phyloP scores from a whole-genome alignment of 352 stramenopile genomes.

The Globisporangium canariense region DNA sequence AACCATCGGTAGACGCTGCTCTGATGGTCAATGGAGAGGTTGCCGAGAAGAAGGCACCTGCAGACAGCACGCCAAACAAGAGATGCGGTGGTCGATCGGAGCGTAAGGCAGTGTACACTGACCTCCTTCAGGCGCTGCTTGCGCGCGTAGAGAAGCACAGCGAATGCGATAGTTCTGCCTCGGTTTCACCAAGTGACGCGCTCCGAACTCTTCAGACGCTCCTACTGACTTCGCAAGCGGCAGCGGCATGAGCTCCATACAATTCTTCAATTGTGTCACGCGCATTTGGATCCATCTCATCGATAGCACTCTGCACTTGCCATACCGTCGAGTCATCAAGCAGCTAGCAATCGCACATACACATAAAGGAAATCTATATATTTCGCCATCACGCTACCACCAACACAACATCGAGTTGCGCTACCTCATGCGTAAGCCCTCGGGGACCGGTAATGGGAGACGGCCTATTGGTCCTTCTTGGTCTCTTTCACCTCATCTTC shows the following conservation, averaged over 20 bases:
- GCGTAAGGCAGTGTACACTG: not conserved
- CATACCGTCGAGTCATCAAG: not conserved
- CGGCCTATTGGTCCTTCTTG: constrained; percentile 22
- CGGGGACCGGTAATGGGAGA: too few relatives aligned
- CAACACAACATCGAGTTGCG: constrained; percentile 1
- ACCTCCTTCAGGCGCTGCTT: constrained; percentile 9
- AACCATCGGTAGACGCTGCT: not conserved
- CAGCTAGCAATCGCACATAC: not conserved
- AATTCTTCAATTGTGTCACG: not conserved
- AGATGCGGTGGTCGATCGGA: not conserved
- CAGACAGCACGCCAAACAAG: not conserved
- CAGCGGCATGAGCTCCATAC: not conserved
- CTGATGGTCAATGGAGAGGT: not conserved
- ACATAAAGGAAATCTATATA: constrained; percentile 10
- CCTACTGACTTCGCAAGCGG: constrained; percentile 3
- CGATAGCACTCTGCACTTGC: too few relatives aligned
- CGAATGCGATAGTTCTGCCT: not conserved
- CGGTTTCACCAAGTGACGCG: not conserved
- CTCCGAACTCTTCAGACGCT: constrained; percentile 7
- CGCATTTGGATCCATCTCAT: not conserved
- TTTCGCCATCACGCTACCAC: constrained; percentile 3
- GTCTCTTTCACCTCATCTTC: constrained; percentile 14
- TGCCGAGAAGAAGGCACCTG: not conserved
- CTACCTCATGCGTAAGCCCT: not conserved
- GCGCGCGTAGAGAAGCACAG: not conserved